A percentile compares a stretch with the other conserved stretches of the same genome.
Evolutionary conservation across 2,329 filamentous ascomycete genomes (phyloP).

Genomic region (Elsinoe necatrix): DNA sequence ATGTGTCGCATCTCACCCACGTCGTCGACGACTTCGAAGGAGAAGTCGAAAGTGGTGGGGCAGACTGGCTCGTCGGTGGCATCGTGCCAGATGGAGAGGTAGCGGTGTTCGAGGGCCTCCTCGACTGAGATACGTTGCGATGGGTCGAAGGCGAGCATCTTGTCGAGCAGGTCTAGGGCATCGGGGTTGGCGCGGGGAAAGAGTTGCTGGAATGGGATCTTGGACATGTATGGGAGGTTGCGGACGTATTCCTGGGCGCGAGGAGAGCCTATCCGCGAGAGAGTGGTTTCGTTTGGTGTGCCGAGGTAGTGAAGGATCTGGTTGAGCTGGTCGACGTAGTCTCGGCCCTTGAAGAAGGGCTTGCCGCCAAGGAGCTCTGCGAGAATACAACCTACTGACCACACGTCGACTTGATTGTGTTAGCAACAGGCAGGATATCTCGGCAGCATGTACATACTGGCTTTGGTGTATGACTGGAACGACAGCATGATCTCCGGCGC

Average conservation of each 20-base stretch:
- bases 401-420: constrained; percentile 71
- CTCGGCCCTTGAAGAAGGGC: constrained; percentile 97
- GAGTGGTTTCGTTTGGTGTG: constrained; percentile 89
- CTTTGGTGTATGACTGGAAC: constrained; percentile 99
- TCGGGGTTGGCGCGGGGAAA: constrained; percentile 96
- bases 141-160: constrained; percentile 96
- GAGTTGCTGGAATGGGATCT: constrained; percentile 77
- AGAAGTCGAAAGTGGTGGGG: constrained; percentile 92
- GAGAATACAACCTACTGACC: constrained; percentile 97
- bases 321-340: constrained; percentile 99
- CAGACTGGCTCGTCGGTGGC: constrained; percentile 91
- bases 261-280: constrained; percentile 86
- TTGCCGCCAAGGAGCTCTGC: constrained; percentile 91
- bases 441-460: constrained; percentile 60
- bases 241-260: constrained; percentile 97
- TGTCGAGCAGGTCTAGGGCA: constrained; percentile 87
- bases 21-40: constrained; percentile 95
- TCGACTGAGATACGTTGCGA: constrained; percentile 90
- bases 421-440: constrained; percentile 5
- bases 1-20: constrained; percentile 91
- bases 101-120: constrained; percentile 89
- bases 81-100: constrained; percentile 97
- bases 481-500: constrained; percentile 99
- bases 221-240: constrained; percentile 76
- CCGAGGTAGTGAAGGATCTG: constrained; percentile 97